Conservation (phyloP, 2,329 filamentous ascomycete species). For the Hypoxylon sp. region DNA sequence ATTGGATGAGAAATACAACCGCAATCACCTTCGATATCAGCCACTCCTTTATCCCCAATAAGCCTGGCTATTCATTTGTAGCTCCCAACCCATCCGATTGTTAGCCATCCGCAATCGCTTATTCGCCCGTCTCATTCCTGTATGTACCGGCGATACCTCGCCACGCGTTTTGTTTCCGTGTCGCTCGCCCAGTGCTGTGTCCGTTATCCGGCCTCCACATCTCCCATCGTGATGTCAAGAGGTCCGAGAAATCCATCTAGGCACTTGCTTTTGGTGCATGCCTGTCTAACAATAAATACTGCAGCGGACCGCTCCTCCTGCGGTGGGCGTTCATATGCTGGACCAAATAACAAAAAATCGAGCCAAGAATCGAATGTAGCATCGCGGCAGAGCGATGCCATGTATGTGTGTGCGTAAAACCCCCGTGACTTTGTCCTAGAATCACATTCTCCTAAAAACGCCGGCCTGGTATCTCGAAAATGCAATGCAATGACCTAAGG, state of each 20-base stretch:
- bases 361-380: conserved; percentile 40
- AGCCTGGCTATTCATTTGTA: conserved; percentile 25
- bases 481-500: conserved; percentile 55
- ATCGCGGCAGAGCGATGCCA: conserved; percentile 35
- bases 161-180: conserved; percentile 19
- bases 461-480: conserved; percentile 61
- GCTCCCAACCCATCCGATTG: conserved; percentile 14
- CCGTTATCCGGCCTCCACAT: conserved; percentile 33
- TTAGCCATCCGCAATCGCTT: conserved; percentile 21
- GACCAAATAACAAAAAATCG: conserved; percentile 39
- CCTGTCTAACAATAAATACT: conserved; percentile 40
- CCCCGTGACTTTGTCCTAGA: conserved; percentile 40
- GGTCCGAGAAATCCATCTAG: conserved; percentile 41
- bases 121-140: conserved; percentile 31
- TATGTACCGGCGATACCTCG: conserved; percentile 39
- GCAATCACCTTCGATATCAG: conserved; percentile 8
- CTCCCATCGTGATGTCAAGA: conserved; percentile 35
- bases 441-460: conserved; percentile 53
- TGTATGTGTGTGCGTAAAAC: conserved; percentile 44
- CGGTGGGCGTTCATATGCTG: conserved; percentile 35
- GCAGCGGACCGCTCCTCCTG: conserved; percentile 27
- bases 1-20: background rate
- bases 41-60: conserved; percentile 32
- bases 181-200: conserved; percentile 27
- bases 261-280: conserved; percentile 43